Evolutionary conservation across 768 basidiomycete species (phyloP), one percentile per base, ranked within the genome.

Genomic region (Lactarius indigo): DNA sequence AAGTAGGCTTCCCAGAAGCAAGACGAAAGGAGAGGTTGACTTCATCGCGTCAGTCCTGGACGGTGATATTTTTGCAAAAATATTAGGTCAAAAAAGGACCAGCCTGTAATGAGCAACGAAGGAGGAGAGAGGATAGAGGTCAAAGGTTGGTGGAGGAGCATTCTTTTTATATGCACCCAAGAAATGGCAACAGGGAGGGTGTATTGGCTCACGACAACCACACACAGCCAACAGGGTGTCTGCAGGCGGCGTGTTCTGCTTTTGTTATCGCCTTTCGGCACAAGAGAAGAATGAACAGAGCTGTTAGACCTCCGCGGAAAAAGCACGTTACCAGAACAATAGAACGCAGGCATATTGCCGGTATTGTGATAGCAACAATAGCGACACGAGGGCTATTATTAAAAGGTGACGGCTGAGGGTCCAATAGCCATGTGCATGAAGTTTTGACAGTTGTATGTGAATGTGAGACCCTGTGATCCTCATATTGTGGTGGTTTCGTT

Each of bases 31-130:
- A 71, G 82, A 71, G 55, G 78, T 77, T 73, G 89, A 78, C 70
- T 84, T 83, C 89, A 91, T 90, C 70, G 72, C 76, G 68, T 71
- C 66, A 57, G 44, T 41, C 67, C 95, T 95, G 92, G 94, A 96
- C 79, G 74, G 89, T 74, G 79, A 93, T 20, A 85, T 96, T 64
- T 80, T 66, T 59, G 87, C 66, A 13, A 30, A 56, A 57, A 37
- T n/a, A 41, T 5, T 7, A 10, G 30, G 30, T 13, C 2, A 44
- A 39, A 12, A 39, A n/a, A 64, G 66, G 63, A 68, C 66, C 63
- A 56, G 63, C 63, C 62, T 64, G 15, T 28, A 28, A 41, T 28
- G n/a, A 28, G 52, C 8, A 59, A 55, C 15, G 57, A 62, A 69
- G 42, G 60, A 13, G 35, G 35, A 37, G 35, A 64, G 37, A 35